Base-by-base conservation (phyloP, 139 green algal genomes). In the Pleodorina starrii region DNA sequence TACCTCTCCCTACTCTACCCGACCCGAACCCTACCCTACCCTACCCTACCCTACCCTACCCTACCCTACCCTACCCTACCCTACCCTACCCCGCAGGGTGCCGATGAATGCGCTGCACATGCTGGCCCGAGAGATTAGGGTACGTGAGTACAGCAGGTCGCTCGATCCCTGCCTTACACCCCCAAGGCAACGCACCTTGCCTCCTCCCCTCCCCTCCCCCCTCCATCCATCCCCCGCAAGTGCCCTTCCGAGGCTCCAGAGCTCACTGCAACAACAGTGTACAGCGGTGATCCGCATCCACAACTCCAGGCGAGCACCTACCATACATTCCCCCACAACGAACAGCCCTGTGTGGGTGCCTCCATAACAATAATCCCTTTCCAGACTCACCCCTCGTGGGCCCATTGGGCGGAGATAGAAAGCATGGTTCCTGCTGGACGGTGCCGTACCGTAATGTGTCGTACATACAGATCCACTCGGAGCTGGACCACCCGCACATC, bases 381-480 rank as follows among this genome's bases (percentile, higher is more conserved):
- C 17, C 50, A 25, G 50, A 60, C 50, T 14, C 50, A 17, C 14
- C 50, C 50, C 50, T 60, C 50, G 50, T 17, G 14, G 50, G 50
- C 14, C 14, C 50, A 60, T 27, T 60, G 14, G 14, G 17, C 51
- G 14, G 17, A 60, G 14, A 14, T 60, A 17, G 51, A 60, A 14
- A 17, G 14, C 51, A 14, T 60, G 51, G 14, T 60, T 60, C 51
- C 51, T 60, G 51, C 17, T 60, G 51, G 14, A 14, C 51, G 51
- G 51, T 32, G 29, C 54, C 5, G 25, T 66, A 25, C 54, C 9
- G 54, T 25, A 5, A 17, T 60, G 17, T 17, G 51, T 27, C 54
- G 29, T 32, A 66, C 50, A 21, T 32, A 68, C 77, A 84, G 43
- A 90, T 90, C 42, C 86, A 90, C 11, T 42, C 50, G 0, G 29